Evolutionary conservation across 2,329 filamentous ascomycete species (phyloP).

Genomic region (Microsporum canis): DNA sequence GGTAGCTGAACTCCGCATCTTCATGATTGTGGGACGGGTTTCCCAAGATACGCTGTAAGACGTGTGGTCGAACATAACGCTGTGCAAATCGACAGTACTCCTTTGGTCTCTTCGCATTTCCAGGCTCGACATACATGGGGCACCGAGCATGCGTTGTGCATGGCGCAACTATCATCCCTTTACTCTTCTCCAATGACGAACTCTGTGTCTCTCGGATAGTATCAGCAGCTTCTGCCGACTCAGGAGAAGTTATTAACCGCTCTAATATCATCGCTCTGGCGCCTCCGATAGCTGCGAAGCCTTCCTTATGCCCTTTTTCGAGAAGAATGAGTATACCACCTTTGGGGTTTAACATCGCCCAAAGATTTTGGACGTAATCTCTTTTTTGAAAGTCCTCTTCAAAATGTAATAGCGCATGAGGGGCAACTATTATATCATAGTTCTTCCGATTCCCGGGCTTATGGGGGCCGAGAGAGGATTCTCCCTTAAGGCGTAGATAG

Average conservation of each 20-base stretch:
- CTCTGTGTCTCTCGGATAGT: background rate
- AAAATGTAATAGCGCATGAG: slow-evolving; percentile 67
- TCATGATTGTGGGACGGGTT: slow-evolving; percentile 65
- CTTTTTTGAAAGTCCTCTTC: slow-evolving; percentile 67
- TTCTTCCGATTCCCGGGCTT: slow-evolving; percentile 55
- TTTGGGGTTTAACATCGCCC: slow-evolving; percentile 70
- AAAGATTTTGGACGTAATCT: slow-evolving; percentile 73
- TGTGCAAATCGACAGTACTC: slow-evolving; percentile 89
- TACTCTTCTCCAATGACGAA: slow-evolving; percentile 37
- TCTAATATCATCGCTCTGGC: slow-evolving; percentile 69
- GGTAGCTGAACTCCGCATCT: slow-evolving; percentile 80
- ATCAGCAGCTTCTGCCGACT: slow-evolving; percentile 32
- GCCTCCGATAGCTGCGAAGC: slow-evolving; percentile 83
- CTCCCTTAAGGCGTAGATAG: slow-evolving; percentile 54
- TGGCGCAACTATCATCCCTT: slow-evolving; percentile 50
- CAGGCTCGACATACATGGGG: slow-evolving; percentile 71
- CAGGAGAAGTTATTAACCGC: slow-evolving; percentile 56
- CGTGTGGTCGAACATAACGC: slow-evolving; percentile 72
- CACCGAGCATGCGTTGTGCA: slow-evolving; percentile 85
- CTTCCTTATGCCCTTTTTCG: slow-evolving; percentile 82
- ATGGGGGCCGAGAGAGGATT: slow-evolving; percentile 19
- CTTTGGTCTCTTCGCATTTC: slow-evolving; percentile 57
- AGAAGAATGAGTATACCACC: slow-evolving; percentile 78
- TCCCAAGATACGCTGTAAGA: slow-evolving; percentile 65
- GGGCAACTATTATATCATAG: slow-evolving; percentile 83